Conservation (phyloP, 345 rosid species). For the Noccaea caerulescens region DNA sequence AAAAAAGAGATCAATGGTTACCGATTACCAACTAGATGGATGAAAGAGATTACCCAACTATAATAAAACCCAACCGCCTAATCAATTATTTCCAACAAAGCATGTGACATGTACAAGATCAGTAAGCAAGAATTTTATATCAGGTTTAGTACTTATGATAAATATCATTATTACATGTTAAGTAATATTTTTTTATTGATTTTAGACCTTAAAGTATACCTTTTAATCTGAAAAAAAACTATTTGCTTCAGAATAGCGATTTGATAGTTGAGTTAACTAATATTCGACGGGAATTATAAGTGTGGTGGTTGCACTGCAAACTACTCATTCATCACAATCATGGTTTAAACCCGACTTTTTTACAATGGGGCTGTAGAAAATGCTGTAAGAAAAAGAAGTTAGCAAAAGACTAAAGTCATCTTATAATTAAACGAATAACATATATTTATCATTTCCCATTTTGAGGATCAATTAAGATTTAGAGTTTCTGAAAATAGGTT, state of each 20-base stretch:
- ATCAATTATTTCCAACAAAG: slow-evolving; percentile 2
- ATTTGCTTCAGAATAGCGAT: not conserved
- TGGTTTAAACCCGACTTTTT: slow-evolving; percentile 22
- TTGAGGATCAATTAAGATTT: too few relatives aligned
- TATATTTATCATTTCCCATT: too few relatives aligned
- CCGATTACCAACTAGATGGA: not conserved
- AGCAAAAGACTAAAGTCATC: not conserved
- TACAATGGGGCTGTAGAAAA: not conserved
- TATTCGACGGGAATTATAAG: slow-evolving; percentile 1
- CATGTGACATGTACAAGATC: slow-evolving; percentile 3
- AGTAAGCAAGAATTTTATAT: too few relatives aligned
- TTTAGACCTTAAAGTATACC: not conserved
- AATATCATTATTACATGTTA: not conserved
- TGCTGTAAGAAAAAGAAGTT: slow-evolving; percentile 4
- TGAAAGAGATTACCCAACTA: slow-evolving; percentile 2
- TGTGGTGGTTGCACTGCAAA: slow-evolving; percentile 38
- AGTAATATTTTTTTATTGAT: not conserved
- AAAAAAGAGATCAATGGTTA: too few relatives aligned
- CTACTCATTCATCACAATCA: slow-evolving; percentile 34
- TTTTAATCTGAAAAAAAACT: not conserved
- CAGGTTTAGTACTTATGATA: not conserved
- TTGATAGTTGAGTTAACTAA: not conserved
- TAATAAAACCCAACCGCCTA: not conserved
- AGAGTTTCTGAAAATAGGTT: too few relatives aligned
- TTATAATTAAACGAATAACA: slow-evolving; percentile 4